Percentiles rank a stretch among this genome's conserved stretches.
phyloP scores from a whole-genome alignment of 306 rosid genomes.

The Spatholobus suberectus region DNA sequence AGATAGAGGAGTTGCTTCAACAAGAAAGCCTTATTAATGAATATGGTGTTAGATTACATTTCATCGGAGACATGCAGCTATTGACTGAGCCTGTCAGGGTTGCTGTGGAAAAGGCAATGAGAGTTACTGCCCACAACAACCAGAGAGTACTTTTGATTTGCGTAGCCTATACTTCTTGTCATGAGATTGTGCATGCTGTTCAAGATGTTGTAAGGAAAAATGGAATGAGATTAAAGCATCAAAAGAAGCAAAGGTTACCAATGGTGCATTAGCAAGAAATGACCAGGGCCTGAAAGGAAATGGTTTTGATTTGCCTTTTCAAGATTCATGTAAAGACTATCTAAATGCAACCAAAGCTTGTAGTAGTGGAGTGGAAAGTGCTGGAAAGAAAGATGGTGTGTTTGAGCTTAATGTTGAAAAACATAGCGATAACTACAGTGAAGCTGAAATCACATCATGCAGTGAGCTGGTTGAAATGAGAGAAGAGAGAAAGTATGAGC shows the following conservation, averaged over 20 bases:
- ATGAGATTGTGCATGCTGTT: slow-evolving; percentile 71
- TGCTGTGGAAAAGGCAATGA: slow-evolving; percentile 74
- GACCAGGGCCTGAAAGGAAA: slow-evolving; percentile 37
- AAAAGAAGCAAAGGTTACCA: slow-evolving; percentile 34
- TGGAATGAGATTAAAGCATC: slow-evolving; percentile 49
- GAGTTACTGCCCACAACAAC: slow-evolving; percentile 64
- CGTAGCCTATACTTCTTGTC: slow-evolving; percentile 72
- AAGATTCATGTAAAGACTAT: slow-evolving; percentile 38
- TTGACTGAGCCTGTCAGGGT: slow-evolving; percentile 60
- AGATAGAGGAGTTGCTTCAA: slow-evolving; percentile 68
- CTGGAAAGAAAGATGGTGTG: slow-evolving; percentile 28
- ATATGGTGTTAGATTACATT: slow-evolving; percentile 65
- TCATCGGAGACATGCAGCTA: slow-evolving; percentile 70
- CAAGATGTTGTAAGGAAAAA: slow-evolving; percentile 65
- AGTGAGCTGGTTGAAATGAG: slow-evolving; percentile 34
- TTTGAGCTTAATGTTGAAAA: slow-evolving; percentile 20
- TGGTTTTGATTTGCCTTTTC: slow-evolving; percentile 36
- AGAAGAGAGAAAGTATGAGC: slow-evolving; percentile 35
- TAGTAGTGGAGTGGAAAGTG: slow-evolving; percentile 8
- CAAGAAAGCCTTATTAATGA: slow-evolving; percentile 56
- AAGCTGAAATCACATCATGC: slow-evolving; percentile 41
- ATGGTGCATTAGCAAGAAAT: slow-evolving; percentile 38
- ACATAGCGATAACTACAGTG: background rate
- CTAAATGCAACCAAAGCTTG: slow-evolving; percentile 30
- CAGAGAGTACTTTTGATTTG: slow-evolving; percentile 60